Conservation (phyloP, 2,329 filamentous ascomycete species). For the Beauveria rudraprayagi region DNA sequence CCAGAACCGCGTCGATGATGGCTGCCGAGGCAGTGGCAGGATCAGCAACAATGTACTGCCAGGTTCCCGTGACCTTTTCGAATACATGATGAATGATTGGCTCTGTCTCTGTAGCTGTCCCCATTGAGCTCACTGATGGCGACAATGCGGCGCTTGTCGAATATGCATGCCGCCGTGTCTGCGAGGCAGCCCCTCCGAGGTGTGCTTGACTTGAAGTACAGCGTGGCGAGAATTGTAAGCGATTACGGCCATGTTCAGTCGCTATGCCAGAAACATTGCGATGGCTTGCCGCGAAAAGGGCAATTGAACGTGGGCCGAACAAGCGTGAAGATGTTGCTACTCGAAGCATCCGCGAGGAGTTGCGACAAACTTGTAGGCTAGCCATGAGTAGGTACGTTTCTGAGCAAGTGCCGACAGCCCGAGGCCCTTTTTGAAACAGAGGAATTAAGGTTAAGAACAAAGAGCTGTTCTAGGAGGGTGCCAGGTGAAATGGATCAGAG, state of each 20-base stretch:
- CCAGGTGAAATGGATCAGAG: neutral
- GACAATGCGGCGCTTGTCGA: neutral
- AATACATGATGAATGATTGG: conserved; percentile 28
- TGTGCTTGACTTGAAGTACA: neutral
- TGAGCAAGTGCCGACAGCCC: neutral
- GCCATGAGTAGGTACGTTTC: neutral
- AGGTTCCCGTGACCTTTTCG: conserved; percentile 39
- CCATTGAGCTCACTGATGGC: neutral
- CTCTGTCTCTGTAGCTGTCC: neutral
- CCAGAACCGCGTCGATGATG: conserved; percentile 56
- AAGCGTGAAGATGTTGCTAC: neutral
- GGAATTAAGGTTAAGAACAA: neutral
- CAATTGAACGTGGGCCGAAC: neutral
- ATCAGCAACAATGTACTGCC: conserved; percentile 54
- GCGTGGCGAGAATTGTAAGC: neutral
- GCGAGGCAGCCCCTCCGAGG: neutral
- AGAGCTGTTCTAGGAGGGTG: neutral
- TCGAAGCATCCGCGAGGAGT: neutral
- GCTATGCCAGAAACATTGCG: too few species aligned
- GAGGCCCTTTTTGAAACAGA: too few species aligned
- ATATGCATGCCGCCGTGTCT: neutral
- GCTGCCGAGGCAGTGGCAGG: conserved; percentile 37
- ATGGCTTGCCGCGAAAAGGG: neutral
- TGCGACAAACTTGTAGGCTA: neutral
- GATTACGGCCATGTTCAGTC: neutral